A percentile compares a stretch with the other conserved stretches of the same genome.
Conservation (phyloP, 164 flowering plant genomes). For the Liquidambar formosana region DNA sequence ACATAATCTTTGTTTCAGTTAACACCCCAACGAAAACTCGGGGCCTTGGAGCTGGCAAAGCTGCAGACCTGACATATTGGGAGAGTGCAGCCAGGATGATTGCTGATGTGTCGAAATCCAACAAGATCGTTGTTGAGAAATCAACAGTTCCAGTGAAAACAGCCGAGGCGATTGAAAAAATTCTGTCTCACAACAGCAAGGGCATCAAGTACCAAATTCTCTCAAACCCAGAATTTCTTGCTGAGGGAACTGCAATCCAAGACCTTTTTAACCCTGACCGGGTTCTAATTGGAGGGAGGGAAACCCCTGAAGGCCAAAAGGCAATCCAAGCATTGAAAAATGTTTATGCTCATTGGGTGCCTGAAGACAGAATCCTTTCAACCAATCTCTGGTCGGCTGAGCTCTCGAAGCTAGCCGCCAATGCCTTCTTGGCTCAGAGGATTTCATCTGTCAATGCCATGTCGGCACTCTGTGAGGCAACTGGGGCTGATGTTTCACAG, state of each 20-base stretch:
- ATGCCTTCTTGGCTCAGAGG: conserved; percentile 66
- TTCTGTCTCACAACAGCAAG: conserved; percentile 49
- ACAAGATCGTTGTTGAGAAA: conserved; percentile 61
- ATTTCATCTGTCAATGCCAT: conserved; percentile 63
- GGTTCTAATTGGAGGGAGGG: conserved; percentile 57
- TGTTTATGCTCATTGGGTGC: conserved; percentile 62
- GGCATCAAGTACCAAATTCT: conserved; percentile 50
- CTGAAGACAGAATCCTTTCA: conserved; percentile 40
- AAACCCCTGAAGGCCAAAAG: conserved; percentile 51
- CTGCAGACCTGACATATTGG: conserved; percentile 62
- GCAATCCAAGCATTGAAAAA: conserved; percentile 48
- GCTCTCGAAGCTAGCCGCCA: conserved; percentile 64
- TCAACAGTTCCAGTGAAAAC: conserved; percentile 63
- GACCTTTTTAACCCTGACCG: conserved; percentile 51
- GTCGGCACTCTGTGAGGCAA: conserved; percentile 62
- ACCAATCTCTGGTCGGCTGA: conserved; percentile 63
- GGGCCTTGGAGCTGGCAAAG: conserved; percentile 61
- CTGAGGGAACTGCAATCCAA: conserved; percentile 57
- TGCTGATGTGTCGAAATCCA: conserved; percentile 49
- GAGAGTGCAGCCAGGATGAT: conserved; percentile 66
- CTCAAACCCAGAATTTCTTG: conserved; percentile 57
- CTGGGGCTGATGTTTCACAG: conserved; percentile 48
- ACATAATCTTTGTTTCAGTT: conserved; percentile 55
- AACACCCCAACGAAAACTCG: conserved; percentile 56
- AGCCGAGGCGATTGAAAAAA: conserved; percentile 57